These are phyloP conservation scores for Aspergillus niger DNA, from an alignment of 2,329 filamentous ascomycete species.

Conservation along the genomic window DNA sequence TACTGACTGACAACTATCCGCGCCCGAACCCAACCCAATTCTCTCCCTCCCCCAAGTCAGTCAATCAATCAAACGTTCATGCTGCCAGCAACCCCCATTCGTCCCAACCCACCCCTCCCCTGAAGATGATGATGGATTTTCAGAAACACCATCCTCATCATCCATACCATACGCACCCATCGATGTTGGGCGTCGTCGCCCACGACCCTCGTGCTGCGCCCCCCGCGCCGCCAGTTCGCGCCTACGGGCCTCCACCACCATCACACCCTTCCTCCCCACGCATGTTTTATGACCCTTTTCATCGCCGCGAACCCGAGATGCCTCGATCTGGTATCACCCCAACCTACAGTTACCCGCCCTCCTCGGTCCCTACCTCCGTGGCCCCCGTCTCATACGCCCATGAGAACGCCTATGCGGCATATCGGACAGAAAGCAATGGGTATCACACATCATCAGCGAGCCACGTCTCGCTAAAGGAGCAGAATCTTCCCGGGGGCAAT, in stretches of 20 bases:
- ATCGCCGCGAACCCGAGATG: constrained; percentile 16
- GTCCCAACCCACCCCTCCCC: not conserved
- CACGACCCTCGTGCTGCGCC: constrained; percentile 34
- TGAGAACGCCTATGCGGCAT: constrained; percentile 25
- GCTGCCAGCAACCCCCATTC: not conserved
- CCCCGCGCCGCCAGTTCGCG: constrained; percentile 12
- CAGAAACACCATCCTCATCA: constrained; percentile 24
- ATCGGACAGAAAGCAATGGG: constrained; percentile 24
- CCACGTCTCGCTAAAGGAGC: constrained; percentile 24
- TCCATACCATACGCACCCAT: constrained; percentile 35
- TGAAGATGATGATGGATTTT: constrained; percentile 29
- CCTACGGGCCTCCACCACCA: constrained; percentile 9
- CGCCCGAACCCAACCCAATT: constrained; percentile 8
- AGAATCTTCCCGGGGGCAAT: constrained; percentile 18
- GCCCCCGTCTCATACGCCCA: constrained; percentile 16
- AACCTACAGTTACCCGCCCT: constrained; percentile 16
- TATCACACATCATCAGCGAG: constrained; percentile 27
- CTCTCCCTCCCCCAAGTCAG: not conserved
- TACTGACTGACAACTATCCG: not conserved
- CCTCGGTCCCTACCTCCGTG: constrained; percentile 10
- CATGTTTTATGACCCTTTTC: constrained; percentile 11
- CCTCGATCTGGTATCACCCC: constrained; percentile 16
- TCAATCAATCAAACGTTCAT: not conserved
- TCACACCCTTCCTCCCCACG: constrained; percentile 10
- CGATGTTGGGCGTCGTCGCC: constrained; percentile 31